phyloP scores from a whole-genome alignment of 257 asterid species.

The Oldenlandia corymbosa region DNA sequence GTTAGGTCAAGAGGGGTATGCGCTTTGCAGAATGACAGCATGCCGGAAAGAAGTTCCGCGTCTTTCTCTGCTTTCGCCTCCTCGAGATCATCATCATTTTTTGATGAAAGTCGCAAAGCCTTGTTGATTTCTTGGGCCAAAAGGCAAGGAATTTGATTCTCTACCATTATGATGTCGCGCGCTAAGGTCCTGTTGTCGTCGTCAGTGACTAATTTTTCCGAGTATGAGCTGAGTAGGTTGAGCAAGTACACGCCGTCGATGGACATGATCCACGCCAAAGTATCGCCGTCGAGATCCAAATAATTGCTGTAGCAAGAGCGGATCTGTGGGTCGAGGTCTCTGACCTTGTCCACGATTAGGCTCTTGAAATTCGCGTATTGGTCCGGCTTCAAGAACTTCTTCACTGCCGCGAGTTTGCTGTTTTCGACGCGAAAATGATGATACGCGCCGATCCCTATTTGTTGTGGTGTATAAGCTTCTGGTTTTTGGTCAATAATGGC shows the following conservation, averaged over 20 bases:
- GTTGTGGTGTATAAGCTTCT: conserved; percentile 35
- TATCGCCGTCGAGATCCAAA: conserved; percentile 28
- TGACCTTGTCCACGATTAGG: conserved; percentile 4
- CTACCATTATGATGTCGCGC: conserved; percentile 32
- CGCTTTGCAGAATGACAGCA: conserved; percentile 11
- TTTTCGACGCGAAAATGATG: conserved; percentile 30
- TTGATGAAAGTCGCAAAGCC: not conserved
- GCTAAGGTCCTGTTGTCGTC: not conserved
- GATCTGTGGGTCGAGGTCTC: conserved; percentile 12
- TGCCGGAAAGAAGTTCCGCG: not conserved
- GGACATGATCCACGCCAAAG: conserved; percentile 30
- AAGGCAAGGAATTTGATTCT: conserved; percentile 38
- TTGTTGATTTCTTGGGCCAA: conserved; percentile 16
- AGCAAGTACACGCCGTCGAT: conserved; percentile 31
- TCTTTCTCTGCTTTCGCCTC: not conserved
- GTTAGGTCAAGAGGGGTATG: conserved; percentile 30
- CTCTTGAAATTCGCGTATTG: conserved; percentile 1
- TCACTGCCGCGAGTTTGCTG: conserved; percentile 26
- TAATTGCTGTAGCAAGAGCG: conserved; percentile 24
- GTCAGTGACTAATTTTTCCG: not conserved
- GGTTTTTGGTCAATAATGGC: conserved; percentile 16
- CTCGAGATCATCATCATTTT: not conserved
- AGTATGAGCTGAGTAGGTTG: conserved; percentile 13
- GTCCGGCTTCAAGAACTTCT: not conserved
- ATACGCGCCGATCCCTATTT: conserved; percentile 36